Evolutionary conservation across 768 basidiomycete species (phyloP).

Genomic region (Boletus sensibilis): DNA sequence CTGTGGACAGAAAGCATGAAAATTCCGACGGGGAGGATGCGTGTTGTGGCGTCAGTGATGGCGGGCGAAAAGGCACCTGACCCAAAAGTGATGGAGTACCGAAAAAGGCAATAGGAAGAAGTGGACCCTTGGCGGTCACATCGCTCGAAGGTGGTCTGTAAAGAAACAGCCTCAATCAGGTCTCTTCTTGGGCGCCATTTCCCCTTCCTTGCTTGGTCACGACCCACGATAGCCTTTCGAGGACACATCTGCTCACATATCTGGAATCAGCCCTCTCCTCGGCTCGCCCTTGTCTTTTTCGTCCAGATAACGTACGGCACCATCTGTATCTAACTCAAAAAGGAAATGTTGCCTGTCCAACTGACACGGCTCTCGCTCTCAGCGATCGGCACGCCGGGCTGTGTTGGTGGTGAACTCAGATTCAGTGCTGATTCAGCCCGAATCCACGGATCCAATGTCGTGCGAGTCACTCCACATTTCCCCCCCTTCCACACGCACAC

Average conservation of each 20-base stretch:
- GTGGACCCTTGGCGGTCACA: constrained; percentile 32
- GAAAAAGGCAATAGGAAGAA: constrained; percentile 19
- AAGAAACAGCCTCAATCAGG: constrained; percentile 19
- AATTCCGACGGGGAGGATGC: constrained; percentile 35
- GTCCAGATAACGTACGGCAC: constrained; percentile 32
- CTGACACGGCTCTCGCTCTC: constrained; percentile 30
- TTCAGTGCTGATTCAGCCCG: constrained; percentile 27
- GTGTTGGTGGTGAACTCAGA: constrained; percentile 24
- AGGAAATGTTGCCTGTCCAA: constrained; percentile 33
- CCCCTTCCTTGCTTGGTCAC: constrained; percentile 14
- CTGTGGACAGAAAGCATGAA: constrained; percentile 33
- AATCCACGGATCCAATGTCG: constrained; percentile 8
- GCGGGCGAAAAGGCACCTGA: constrained; percentile 34
- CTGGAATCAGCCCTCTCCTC: constrained; percentile 8
- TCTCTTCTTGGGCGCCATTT: constrained; percentile 28
- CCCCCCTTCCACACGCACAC: too few relatives aligned
- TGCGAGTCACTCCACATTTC: not conserved
- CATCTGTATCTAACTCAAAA: constrained; percentile 31
- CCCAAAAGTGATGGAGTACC: constrained; percentile 21
- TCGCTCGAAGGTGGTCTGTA: constrained; percentile 28
- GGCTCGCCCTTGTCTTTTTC: constrained; percentile 18
- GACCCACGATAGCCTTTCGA: constrained; percentile 36
- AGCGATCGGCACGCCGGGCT: constrained; percentile 33
- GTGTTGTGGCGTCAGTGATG: constrained; percentile 40
- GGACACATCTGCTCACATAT: constrained; percentile 29